Percentiles rank a stretch among this genome's conserved stretches.
These are phyloP conservation scores for Exophiala sideris DNA, from an alignment of 2,329 filamentous ascomycete genomes.

Conservation along the genomic window DNA sequence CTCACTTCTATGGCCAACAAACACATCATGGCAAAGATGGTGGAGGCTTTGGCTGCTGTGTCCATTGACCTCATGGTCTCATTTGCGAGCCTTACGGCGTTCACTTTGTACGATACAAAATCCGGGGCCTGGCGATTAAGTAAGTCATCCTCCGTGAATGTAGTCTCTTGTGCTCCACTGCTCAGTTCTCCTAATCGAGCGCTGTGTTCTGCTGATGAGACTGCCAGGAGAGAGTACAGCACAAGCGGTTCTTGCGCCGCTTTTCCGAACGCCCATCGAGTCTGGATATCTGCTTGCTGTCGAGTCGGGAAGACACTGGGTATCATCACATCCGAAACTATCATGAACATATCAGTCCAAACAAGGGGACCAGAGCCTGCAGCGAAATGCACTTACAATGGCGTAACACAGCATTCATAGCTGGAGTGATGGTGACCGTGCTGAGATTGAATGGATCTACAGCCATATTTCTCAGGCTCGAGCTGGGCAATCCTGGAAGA, in stretches of 20 bases:
- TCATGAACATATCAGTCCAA: background rate
- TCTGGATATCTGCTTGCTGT: constrained; percentile 16
- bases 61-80: constrained; percentile 17
- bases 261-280: constrained; percentile 15
- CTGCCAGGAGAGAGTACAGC: constrained; percentile 11
- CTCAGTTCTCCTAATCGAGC: constrained; percentile 11
- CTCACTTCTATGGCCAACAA: constrained; percentile 15
- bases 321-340: constrained; percentile 19
- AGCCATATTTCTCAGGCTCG: constrained; percentile 5
- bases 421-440: constrained; percentile 12
- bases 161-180: constrained; percentile 13
- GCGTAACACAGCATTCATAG: constrained; percentile 12
- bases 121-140: constrained; percentile 13
- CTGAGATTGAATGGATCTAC: constrained; percentile 15
- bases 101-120: constrained; percentile 18
- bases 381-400: constrained; percentile 10
- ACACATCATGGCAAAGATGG: constrained; percentile 19
- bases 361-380: background rate
- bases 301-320: constrained; percentile 13
- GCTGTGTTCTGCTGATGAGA: constrained; percentile 11
- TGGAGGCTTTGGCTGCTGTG: constrained; percentile 13
- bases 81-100: constrained; percentile 14
- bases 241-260: constrained; percentile 14
- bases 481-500: constrained; percentile 1
- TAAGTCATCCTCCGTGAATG: constrained; percentile 16